Evolutionary conservation across 805 yeast species (phyloP), one percentile per base, ranked within the genome.

Genomic region (Scheffersomyces lignosus): DNA sequence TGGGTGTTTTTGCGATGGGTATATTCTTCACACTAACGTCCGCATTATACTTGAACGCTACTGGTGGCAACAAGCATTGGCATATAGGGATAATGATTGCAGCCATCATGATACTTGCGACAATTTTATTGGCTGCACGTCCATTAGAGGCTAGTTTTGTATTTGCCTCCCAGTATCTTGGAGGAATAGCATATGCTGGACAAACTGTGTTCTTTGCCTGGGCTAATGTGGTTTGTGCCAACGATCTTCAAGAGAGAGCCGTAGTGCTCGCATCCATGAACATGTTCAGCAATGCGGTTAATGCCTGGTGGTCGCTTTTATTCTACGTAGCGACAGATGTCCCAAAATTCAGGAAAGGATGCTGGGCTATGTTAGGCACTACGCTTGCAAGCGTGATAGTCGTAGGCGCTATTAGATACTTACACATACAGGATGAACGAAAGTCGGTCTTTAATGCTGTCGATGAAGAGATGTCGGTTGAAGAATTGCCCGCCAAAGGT

Each of bases 211-310:
- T 76, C 52, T 75, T 80, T 34, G 76, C 83, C 0, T 80, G 85
- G 84, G 82, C 82, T 3, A 79, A 80, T 46, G 62, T 76, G 31
- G 75, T 77, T 1, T 76, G 81, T 43, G 68, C 73, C 22, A 68
- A 75, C 43, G 87, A 81, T 53, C 54, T 77, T 17, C 79, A 81
- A 60, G 83, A 78, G 48, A 66, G 86, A 49, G 83, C 86, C 0
- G 64, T 81, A 31, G 81, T 79, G 1, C 60, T 81, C 33, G 86
- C 82, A 0, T 77, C 81, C 0, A 78, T 79, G 83, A 78, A 78
- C 54, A 77, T 78, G 81, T 77, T 77, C 54, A 72, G 79, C 18
- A 73, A 76, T 47, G 80, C 81, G 2, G 78, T 78, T 6, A 79
- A 78, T 51, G 81, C 83, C 2, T 79, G 83, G 83, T 78, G 83